phyloP scores from a whole-genome alignment of 768 basidiomycete species.

The Collybia nuda region DNA sequence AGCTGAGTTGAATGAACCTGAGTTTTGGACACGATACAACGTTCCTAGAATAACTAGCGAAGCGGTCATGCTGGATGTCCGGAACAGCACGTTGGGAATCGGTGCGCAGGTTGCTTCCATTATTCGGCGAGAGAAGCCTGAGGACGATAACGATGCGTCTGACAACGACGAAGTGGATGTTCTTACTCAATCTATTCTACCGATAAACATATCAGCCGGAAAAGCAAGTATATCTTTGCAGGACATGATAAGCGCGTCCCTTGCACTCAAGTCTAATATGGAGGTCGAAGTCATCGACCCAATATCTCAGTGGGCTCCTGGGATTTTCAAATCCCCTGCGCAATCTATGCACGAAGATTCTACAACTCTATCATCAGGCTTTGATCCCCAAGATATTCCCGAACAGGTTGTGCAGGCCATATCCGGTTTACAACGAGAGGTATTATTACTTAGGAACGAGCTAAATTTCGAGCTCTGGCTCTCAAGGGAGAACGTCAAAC shows the following conservation, averaged over 20 bases:
- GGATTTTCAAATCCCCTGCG: constrained; percentile 36
- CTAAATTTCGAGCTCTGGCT: constrained; percentile 87
- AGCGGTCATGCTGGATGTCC: constrained; percentile 66
- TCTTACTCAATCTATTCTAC: constrained; percentile 28
- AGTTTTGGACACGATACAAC: constrained; percentile 68
- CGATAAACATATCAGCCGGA: constrained; percentile 35
- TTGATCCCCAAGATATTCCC: constrained; percentile 27
- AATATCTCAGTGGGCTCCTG: constrained; percentile 50
- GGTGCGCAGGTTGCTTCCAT: constrained; percentile 26
- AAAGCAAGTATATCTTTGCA: constrained; percentile 59
- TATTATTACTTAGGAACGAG: constrained; percentile 73
- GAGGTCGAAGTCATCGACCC: constrained; percentile 61
- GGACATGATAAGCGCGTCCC: constrained; percentile 72
- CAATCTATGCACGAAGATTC: constrained; percentile 21
- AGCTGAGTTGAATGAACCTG: constrained; percentile 60
- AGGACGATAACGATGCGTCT: neutral
- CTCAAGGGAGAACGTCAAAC: constrained; percentile 76
- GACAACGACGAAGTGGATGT: constrained; percentile 20
- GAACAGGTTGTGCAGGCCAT: constrained; percentile 63
- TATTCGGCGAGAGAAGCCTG: neutral
- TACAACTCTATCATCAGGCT: constrained; percentile 5
- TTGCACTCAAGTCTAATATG: constrained; percentile 70
- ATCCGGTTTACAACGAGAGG: constrained; percentile 71
- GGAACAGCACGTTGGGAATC: constrained; percentile 52
- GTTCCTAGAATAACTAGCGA: constrained; percentile 65